Percentiles rank a stretch among this genome's conserved stretches.
These are phyloP conservation scores for Globisporangium okanoganense DNA, from an alignment of 352 stramenopile genomes.

Conservation along the genomic window DNA sequence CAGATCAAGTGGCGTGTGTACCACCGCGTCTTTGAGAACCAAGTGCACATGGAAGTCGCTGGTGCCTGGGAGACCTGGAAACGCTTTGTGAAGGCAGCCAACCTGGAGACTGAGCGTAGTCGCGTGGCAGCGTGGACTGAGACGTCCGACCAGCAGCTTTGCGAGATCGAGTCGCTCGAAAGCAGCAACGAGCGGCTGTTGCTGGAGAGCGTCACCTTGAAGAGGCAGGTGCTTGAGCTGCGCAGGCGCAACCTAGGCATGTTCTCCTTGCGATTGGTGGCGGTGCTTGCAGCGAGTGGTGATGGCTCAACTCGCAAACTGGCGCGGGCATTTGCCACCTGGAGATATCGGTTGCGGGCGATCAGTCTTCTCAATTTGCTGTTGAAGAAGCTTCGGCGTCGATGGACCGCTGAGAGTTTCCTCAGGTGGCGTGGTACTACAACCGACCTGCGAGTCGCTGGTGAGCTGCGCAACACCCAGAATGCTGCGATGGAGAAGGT, in stretches of 20 bases:
- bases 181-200: conserved; percentile 21
- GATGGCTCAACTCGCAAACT: not conserved
- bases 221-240: conserved; percentile 5
- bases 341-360: not conserved
- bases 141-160: conserved; percentile 9
- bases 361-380: not conserved
- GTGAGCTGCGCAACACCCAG: not conserved
- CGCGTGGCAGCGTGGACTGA: not conserved
- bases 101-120: not conserved
- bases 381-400: not conserved
- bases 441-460: not conserved
- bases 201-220: conserved; percentile 18
- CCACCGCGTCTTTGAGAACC: conserved; percentile 1
- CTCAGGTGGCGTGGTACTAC: not conserved
- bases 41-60: not conserved
- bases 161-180: conserved; percentile 14
- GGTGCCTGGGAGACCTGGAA: conserved; percentile 13
- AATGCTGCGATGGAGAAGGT: not conserved
- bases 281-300: conserved; percentile 4
- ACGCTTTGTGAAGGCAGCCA: not conserved
- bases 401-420: not conserved
- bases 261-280: conserved; percentile 8
- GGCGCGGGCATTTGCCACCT: conserved; percentile 6
- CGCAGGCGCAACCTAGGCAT: conserved; percentile 10
- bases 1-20: conserved; percentile 10